phyloP scores from a whole-genome alignment of 192 early-diverging fungal genomes.

The Podila epigama region DNA sequence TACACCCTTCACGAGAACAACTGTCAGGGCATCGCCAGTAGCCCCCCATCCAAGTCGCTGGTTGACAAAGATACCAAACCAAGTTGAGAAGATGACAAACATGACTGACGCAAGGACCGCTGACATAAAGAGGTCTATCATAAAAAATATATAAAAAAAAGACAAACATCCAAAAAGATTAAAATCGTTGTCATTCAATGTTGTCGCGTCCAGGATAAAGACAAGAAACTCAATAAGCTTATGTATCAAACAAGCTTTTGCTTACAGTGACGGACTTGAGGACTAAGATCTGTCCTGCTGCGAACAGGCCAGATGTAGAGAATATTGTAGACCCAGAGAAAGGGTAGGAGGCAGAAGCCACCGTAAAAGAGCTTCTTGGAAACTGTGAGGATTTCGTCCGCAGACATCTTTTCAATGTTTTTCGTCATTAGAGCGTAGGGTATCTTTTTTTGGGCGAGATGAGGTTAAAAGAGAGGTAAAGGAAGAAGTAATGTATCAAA shows the following conservation, averaged over 20 bases:
- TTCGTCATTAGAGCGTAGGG: constrained; percentile 11
- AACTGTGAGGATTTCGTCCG: constrained; percentile 63
- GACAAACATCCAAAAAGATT: background rate
- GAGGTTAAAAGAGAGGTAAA: background rate
- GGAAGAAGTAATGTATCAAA: background rate
- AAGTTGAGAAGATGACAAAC: constrained; percentile 58
- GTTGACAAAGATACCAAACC: constrained; percentile 69
- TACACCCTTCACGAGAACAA: constrained; percentile 59
- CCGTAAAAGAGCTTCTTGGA: constrained; percentile 68
- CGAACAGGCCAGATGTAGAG: constrained; percentile 69
- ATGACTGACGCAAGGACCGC: constrained; percentile 55
- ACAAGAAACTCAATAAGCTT: too few species aligned
- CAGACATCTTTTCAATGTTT: constrained; percentile 54
- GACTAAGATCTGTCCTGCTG: constrained; percentile 56
- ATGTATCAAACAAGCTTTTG: too few species aligned
- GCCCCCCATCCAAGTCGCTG: constrained; percentile 66
- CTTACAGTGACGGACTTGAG: constrained; percentile 64
- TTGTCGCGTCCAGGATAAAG: too few species aligned
- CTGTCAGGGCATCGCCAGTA: constrained; percentile 60
- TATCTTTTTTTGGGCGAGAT: background rate
- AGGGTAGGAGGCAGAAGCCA: constrained; percentile 63
- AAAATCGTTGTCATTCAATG: too few species aligned
- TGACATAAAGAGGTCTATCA: constrained; percentile 62
- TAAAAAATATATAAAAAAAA: background rate
- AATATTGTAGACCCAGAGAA: constrained; percentile 77